Conservation (phyloP, 768 basidiomycete genomes). For the Melanogaster broomeanus region DNA sequence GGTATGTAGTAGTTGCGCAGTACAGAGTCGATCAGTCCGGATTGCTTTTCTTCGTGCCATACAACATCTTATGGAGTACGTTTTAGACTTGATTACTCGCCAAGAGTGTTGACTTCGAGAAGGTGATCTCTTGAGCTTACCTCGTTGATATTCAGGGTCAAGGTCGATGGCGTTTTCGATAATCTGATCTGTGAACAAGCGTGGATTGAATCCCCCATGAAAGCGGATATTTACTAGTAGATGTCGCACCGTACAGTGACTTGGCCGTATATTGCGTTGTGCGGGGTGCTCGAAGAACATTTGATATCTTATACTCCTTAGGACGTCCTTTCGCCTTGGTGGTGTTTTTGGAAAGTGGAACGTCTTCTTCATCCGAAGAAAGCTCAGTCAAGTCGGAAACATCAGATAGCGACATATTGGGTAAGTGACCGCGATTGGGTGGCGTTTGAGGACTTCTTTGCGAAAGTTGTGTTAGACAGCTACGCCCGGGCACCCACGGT, state of each 20-base stretch:
- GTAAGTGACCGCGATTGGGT: not conserved
- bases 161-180: constrained; percentile 49
- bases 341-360: constrained; percentile 22
- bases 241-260: constrained; percentile 42
- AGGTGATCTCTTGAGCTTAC: constrained; percentile 30
- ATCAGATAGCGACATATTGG: constrained; percentile 39
- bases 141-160: constrained; percentile 68
- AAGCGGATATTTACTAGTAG: not conserved
- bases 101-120: not conserved
- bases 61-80: constrained; percentile 49
- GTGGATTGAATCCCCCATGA: not conserved
- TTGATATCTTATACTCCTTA: constrained; percentile 32
- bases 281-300: constrained; percentile 39
- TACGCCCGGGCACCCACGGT: not conserved
- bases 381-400: constrained; percentile 51
- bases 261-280: constrained; percentile 44
- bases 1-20: constrained; percentile 68
- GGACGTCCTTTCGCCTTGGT: constrained; percentile 23
- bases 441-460: not conserved
- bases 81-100: not conserved
- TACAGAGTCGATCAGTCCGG: constrained; percentile 62
- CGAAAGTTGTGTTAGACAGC: not conserved
- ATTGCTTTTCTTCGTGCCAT: constrained; percentile 63
- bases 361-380: constrained; percentile 40
- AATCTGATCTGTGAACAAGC: constrained; percentile 45